Evolutionary conservation across 768 basidiomycete genomes (phyloP), one percentile per base, ranked within the genome.

Genomic region (Fistulinella prunicolor): DNA sequence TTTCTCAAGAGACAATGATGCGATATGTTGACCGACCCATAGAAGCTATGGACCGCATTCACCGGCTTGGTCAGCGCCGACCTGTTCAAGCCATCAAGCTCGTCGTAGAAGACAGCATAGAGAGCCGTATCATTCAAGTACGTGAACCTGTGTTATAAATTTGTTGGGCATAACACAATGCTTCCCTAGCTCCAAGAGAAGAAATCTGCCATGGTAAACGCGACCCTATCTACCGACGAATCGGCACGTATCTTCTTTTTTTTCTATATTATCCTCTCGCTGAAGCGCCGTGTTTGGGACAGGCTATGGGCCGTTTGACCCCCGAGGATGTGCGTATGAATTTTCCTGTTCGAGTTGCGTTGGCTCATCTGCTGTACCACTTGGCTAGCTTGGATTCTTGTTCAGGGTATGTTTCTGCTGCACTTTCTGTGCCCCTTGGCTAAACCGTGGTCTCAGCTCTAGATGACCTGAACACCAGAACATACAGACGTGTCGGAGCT

Each of bases 1-100:
- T 43, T 42, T 22, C 10, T 35, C 17, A 26, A 16, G 30, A 39
- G 35, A 23, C 35, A 21, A 28, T 35, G 35, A 9, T 10, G 20
- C 7, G 6, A 36, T 37, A 30, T 58, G 7, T 42, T 51, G 28
- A 50, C 39, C 10, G 4, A 30, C 24, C 22, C 51, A 54, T 77
- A 89, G 86, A 93, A 79, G 92, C 91, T 3, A 97, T 95, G 93
- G 94, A 95, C 66, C 89, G 94, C 46, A 96, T 97, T 51, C 94
- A 97, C 70, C 86, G 94, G 50, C 75, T 96, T 36, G 94, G 94
- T n/a, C 94, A 98, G 67, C 86, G 83, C 55, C 80, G 95, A 20
- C 94, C 95, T 8, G 90, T 99, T 38, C 81, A 88, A 57, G 93
- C 93, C 14, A 91, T 92, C 66, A 95, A 98, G 60, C 76, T 98